A percentile compares a stretch with the other conserved stretches of the same genome.
phyloP scores from a whole-genome alignment of 371 early-diverging fungal genomes.

The Lichtheimia hyalospora region DNA sequence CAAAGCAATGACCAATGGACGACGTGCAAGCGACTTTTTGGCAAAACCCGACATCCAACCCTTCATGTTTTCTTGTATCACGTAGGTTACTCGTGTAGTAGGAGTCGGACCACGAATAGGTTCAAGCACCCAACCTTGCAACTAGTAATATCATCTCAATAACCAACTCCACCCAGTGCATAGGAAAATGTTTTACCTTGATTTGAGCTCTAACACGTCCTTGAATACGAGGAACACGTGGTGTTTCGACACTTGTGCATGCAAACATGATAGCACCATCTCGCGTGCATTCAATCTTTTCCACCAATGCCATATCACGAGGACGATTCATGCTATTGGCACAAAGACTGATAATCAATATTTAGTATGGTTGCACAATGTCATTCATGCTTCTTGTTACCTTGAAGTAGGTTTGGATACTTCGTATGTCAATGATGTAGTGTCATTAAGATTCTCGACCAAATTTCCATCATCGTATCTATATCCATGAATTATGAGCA shows the following conservation, averaged over 20 bases:
- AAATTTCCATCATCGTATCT: constrained; percentile 56
- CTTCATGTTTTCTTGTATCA: constrained; percentile 42
- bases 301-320: constrained; percentile 43
- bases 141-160: constrained; percentile 8
- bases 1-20: constrained; percentile 62
- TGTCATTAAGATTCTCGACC: constrained; percentile 52
- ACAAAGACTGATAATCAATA: constrained; percentile 5
- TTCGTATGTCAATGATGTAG: constrained; percentile 50
- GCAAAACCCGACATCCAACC: constrained; percentile 69
- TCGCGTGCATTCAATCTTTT: constrained; percentile 48
- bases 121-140: constrained; percentile 67
- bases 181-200: constrained; percentile 30
- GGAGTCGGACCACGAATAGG: constrained; percentile 48
- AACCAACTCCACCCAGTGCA: background rate
- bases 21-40: constrained; percentile 58
- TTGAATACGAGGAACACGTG: constrained; percentile 57
- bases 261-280: constrained; percentile 59
- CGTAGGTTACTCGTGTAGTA: constrained; percentile 62
- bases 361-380: background rate
- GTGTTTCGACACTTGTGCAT: constrained; percentile 64
- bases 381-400: constrained; percentile 15
- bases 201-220: constrained; percentile 59
- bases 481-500: background rate
- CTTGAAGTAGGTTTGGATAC: constrained; percentile 43
- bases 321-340: constrained; percentile 19